Base-by-base conservation (phyloP, 768 basidiomycete species). In the Hygrocybe punicea region DNA sequence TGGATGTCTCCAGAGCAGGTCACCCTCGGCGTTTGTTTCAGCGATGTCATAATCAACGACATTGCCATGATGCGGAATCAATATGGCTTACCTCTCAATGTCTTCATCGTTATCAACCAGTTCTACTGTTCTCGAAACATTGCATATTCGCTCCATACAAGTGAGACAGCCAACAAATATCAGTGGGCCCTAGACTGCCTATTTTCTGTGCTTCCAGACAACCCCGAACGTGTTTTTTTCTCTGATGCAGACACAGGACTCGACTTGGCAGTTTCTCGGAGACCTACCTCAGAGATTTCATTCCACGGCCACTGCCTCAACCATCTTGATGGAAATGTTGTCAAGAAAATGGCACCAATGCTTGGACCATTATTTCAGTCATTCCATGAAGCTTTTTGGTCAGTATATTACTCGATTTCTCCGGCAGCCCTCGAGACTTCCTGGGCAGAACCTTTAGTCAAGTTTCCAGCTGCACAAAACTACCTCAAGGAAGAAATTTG, bases 41-140 rank as follows among this genome's bases (percentile, higher is more conserved):
- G 51, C 21, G 71, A 74, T 59, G 62, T 74, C 34, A 58, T 74
- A 8, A 66, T 74, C 37, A 70, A 65, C 53, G 71, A 75, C 57
- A 65, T 66, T 50, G 62, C 69, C 6, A 67, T 72, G 55, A 67
- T 69, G 25, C 64, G 62, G 0, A 67, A 67, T 46, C 51, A 61
- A 33, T 62, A 64, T 56, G 64, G 64, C 5, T 70, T 66, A 49
- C 65, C 71, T 1, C 56, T 75, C 9, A 63, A 66, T 48, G 69
- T 71, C 48, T 71, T 68, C 0, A 66, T 75, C 16, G 53, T 64
- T n/a, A 68, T 73, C 53, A 68, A 74, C 51, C 58, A 62, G 24
- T 58, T 57, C 51, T 59, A 61, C 16, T 23, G 17, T 0, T 67
- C 66, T 5, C 60, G 66, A 14, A 73, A 71, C 55, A 51, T 63